A percentile compares a stretch with the other conserved stretches of the same genome.
These are phyloP conservation scores for Trichoderma cornu-damae DNA, from an alignment of 2,329 filamentous ascomycete genomes.

Conservation along the genomic window DNA sequence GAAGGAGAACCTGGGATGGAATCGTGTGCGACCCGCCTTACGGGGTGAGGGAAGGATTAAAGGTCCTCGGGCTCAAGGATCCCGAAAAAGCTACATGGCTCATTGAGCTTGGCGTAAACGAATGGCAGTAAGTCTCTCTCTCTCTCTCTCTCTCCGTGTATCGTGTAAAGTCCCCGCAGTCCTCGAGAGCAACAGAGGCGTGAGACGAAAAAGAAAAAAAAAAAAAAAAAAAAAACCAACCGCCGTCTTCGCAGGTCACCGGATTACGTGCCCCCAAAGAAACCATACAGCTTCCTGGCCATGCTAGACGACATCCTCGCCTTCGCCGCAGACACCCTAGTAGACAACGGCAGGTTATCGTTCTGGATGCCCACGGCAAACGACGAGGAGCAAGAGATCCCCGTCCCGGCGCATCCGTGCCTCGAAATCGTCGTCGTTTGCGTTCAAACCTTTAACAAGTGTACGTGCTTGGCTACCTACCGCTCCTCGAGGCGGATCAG, in stretches of 20 bases:
- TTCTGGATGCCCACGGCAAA: conserved; percentile 98
- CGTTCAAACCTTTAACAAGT: conserved; percentile 85
- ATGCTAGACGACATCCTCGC: conserved; percentile 86
- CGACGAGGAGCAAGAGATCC: conserved; percentile 69
- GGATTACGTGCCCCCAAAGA: conserved; percentile 79
- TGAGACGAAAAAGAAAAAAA: too few relatives aligned
- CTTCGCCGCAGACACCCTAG: conserved; percentile 71
- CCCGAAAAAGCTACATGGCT: conserved; percentile 54
- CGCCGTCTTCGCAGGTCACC: conserved; percentile 36
- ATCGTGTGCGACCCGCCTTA: conserved; percentile 96
- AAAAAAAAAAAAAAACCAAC: not conserved
- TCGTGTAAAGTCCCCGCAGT: too few relatives aligned
- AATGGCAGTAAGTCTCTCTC: conserved; percentile 57
- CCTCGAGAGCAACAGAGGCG: too few relatives aligned
- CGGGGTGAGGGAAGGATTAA: conserved; percentile 85
- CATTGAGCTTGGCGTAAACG: conserved; percentile 62
- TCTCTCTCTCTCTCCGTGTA: too few relatives aligned
- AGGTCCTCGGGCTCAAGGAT: conserved; percentile 75
- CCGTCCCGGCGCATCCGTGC: conserved; percentile 69
- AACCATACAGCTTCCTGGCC: conserved; percentile 83
- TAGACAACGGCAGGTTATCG: conserved; percentile 72
- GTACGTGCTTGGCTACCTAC: conserved; percentile 41
- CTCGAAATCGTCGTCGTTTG: conserved; percentile 71
- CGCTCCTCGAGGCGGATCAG: not conserved
- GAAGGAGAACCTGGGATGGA: conserved; percentile 67